These are phyloP conservation scores for Metarhizium brunneum DNA, from an alignment of 2,329 filamentous ascomycete genomes.

Conservation along the genomic window DNA sequence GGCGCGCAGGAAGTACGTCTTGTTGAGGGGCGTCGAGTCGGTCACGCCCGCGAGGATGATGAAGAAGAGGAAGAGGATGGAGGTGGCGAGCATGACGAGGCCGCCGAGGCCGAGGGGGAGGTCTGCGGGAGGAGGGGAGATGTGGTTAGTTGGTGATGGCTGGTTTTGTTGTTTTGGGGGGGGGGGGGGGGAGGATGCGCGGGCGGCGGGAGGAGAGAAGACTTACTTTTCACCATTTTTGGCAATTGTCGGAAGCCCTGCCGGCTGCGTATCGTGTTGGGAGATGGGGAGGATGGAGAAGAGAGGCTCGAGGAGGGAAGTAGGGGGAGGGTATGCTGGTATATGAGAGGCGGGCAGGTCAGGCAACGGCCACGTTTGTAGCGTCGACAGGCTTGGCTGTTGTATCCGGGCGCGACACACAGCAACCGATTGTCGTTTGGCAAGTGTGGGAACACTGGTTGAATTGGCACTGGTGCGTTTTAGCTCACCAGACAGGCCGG, in stretches of 20 bases:
- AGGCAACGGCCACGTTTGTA: too few species aligned
- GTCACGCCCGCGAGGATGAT: constrained; percentile 47
- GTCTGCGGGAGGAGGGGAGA: constrained; percentile 19
- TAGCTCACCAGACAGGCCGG: too few species aligned
- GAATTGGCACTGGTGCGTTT: too few species aligned
- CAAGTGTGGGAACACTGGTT: too few species aligned
- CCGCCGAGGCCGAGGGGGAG: constrained; percentile 31
- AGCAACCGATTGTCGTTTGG: too few species aligned
- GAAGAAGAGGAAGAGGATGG: constrained; percentile 48
- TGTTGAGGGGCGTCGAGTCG: constrained; percentile 48
- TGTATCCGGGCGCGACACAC: too few species aligned
- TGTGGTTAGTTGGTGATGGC: not conserved
- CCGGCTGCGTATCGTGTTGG: not conserved
- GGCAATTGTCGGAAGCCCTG: not conserved
- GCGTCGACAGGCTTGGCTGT: too few species aligned
- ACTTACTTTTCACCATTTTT: constrained; percentile 12
- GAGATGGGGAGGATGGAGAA: not conserved
- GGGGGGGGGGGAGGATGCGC: too few species aligned
- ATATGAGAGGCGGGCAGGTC: too few species aligned
- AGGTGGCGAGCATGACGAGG: constrained; percentile 39
- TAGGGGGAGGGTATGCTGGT: too few species aligned
- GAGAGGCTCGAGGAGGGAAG: too few species aligned
- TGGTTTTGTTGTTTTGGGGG: not conserved
- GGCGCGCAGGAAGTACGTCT: constrained; percentile 80
- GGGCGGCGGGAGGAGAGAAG: not conserved